phyloP scores from a whole-genome alignment of 164 flowering plant species.

The Brasenia schreberi region DNA sequence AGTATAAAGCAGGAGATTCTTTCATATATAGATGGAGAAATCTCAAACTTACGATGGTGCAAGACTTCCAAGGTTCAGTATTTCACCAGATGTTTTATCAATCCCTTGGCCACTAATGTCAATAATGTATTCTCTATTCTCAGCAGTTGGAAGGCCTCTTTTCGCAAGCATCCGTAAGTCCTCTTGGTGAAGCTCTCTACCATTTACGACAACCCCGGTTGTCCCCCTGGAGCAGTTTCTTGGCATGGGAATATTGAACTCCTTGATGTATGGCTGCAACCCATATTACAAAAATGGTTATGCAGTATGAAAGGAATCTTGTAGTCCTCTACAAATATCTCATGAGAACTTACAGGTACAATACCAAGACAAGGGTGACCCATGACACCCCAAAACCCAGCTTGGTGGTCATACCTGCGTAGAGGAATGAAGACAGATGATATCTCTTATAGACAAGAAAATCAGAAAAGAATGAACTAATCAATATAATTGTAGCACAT shows the following conservation, averaged over 20 bases:
- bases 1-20: too few species aligned
- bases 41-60: conserved; percentile 67
- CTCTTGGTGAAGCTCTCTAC: conserved; percentile 71
- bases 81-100: conserved; percentile 64
- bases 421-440: not conserved
- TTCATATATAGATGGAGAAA: not conserved
- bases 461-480: too few species aligned
- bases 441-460: too few species aligned
- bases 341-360: conserved; percentile 41
- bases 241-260: conserved; percentile 55
- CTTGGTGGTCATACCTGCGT: conserved; percentile 64
- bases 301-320: not conserved
- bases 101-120: conserved; percentile 57
- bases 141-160: conserved; percentile 55
- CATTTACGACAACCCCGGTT: conserved; percentile 68
- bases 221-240: conserved; percentile 60
- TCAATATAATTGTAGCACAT: too few species aligned
- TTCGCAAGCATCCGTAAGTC: conserved; percentile 52
- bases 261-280: conserved; percentile 77
- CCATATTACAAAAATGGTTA: not conserved
- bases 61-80: conserved; percentile 63
- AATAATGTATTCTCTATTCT: conserved; percentile 44
- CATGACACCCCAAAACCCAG: conserved; percentile 83
- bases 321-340: not conserved
- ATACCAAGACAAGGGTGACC: conserved; percentile 81